A percentile compares a stretch with the other conserved stretches of the same genome.
Conservation (phyloP, 371 early-diverging fungal genomes). For the Capniomyces stellatus region DNA sequence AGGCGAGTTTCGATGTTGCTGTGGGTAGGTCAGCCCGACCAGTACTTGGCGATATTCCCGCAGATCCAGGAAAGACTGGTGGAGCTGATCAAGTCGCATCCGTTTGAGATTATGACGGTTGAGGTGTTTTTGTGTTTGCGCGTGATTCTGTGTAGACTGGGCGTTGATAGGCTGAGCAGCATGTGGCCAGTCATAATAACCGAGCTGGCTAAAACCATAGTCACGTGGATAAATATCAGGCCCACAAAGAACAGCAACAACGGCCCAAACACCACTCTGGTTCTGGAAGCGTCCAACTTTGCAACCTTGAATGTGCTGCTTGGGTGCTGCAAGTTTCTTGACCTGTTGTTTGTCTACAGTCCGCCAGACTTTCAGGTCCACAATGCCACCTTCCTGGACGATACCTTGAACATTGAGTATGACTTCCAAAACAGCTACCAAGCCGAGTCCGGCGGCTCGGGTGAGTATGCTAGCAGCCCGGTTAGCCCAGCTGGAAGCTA, state of each 20-base stretch:
- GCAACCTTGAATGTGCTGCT: slow-evolving; percentile 37
- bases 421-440: no score
- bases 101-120: slow-evolving; percentile 33
- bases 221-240: slow-evolving; percentile 21
- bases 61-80: slow-evolving; percentile 76
- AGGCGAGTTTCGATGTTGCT: slow-evolving; percentile 62
- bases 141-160: slow-evolving; percentile 57
- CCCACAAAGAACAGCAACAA: slow-evolving; percentile 3
- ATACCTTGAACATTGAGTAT: no score
- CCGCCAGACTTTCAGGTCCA: slow-evolving; percentile 70
- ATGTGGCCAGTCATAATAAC: slow-evolving; percentile 83
- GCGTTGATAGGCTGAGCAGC: slow-evolving; percentile 53
- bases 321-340: slow-evolving; percentile 76
- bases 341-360: slow-evolving; percentile 55
- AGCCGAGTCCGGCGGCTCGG: no score
- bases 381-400: slow-evolving; percentile 83
- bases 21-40: slow-evolving; percentile 48
- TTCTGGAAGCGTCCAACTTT: not conserved
- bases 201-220: slow-evolving; percentile 55
- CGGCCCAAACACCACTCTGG: not conserved
- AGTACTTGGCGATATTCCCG: slow-evolving; percentile 61
- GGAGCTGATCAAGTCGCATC: slow-evolving; percentile 45
- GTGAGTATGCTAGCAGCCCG: not conserved
- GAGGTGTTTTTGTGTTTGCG: slow-evolving; percentile 73
- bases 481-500: not conserved